These are phyloP conservation scores for Cyclocybe aegerita DNA, from an alignment of 768 basidiomycete species.

Conservation along the genomic window DNA sequence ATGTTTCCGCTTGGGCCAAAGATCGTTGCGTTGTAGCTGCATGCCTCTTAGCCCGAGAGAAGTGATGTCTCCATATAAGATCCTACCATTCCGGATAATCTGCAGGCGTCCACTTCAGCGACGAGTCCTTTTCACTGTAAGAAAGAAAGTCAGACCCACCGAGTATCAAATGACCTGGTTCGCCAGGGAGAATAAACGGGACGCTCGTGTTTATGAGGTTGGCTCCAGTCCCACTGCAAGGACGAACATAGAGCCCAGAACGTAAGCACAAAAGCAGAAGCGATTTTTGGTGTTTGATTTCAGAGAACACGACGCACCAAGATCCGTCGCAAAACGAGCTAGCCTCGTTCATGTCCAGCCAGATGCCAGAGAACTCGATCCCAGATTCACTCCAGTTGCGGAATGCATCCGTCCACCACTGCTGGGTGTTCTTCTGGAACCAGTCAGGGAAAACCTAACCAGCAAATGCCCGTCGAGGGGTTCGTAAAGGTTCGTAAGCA, in stretches of 20 bases:
- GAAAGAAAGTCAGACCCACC: constrained; percentile 18
- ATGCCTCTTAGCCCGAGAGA: constrained; percentile 1
- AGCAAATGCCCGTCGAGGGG: background rate
- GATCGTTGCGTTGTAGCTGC: constrained; percentile 58
- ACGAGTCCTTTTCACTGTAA: too few relatives aligned
- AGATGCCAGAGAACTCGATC: constrained; percentile 30
- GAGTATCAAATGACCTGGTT: constrained; percentile 48
- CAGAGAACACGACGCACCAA: constrained; percentile 21
- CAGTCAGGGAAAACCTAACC: constrained; percentile 29
- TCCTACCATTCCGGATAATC: constrained; percentile 71
- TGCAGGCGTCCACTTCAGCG: constrained; percentile 1
- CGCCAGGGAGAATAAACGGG: constrained; percentile 59
- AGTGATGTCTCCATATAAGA: constrained; percentile 4
- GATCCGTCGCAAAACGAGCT: constrained; percentile 35
- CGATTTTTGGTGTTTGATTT: background rate
- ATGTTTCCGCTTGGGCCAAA: constrained; percentile 76
- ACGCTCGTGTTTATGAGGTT: constrained; percentile 53
- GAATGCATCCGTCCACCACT: constrained; percentile 32
- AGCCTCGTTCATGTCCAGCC: constrained; percentile 35
- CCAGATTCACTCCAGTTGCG: constrained; percentile 28
- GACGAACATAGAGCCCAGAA: constrained; percentile 5
- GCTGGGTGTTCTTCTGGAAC: constrained; percentile 28
- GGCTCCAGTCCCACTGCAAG: constrained; percentile 51
- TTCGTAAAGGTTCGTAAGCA: background rate
- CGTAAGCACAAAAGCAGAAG: background rate